Percentiles rank a stretch among this genome's conserved stretches.
Conservation (phyloP, 2,329 filamentous ascomycete genomes). For the Bipolaris victoriae region DNA sequence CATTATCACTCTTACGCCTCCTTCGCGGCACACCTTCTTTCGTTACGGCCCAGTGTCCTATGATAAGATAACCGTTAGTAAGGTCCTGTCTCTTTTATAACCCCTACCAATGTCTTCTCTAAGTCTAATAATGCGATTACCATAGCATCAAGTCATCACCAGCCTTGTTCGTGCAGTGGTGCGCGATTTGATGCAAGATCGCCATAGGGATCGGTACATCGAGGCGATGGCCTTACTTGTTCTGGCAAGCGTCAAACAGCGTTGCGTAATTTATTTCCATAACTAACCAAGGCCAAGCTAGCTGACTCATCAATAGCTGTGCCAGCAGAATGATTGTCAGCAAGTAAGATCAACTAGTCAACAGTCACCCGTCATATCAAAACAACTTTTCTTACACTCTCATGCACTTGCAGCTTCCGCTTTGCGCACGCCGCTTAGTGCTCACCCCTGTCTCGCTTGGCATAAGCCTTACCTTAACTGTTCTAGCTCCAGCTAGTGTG, state of each 20-base stretch:
- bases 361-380: too few relatives aligned
- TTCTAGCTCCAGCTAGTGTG: too few relatives aligned
- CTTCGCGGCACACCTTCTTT: not conserved
- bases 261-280: not conserved
- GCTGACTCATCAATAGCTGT: not conserved
- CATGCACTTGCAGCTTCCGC: not conserved
- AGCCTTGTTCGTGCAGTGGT: not conserved
- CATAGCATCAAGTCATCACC: not conserved
- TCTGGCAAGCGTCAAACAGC: not conserved
- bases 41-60: not conserved
- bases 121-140: not conserved
- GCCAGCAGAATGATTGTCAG: not conserved
- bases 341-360: too few relatives aligned
- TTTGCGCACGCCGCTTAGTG: too few relatives aligned
- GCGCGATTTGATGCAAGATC: not conserved
- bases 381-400: too few relatives aligned
- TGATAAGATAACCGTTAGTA: not conserved
- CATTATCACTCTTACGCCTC: not conserved
- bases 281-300: not conserved
- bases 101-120: not conserved
- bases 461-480: too few relatives aligned
- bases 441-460: too few relatives aligned
- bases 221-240: too few relatives aligned
- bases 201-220: too few relatives aligned
- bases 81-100: not conserved